Percentiles rank a stretch among this genome's conserved stretches.
Evolutionary conservation across 192 early-diverging fungal genomes (phyloP).

Genomic region (Obelidium mucronatum): DNA sequence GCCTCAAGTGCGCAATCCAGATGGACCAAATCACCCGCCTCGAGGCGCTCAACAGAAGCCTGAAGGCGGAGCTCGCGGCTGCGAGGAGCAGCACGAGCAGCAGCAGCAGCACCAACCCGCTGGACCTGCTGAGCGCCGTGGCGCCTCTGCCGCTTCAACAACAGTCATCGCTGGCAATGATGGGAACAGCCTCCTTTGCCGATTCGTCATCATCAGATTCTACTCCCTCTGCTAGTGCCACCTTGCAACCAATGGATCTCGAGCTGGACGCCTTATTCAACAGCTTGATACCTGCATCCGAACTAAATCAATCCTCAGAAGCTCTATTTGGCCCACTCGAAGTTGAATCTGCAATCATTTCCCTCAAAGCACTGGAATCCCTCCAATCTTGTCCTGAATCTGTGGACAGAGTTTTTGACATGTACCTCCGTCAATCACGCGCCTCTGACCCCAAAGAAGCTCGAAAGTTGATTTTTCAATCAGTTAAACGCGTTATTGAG

Average conservation of each 20-base stretch:
- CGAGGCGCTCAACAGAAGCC: not conserved
- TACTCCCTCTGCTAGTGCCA: too few relatives aligned
- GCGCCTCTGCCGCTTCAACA: too few relatives aligned
- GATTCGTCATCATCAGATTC: too few relatives aligned
- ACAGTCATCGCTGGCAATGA: too few relatives aligned
- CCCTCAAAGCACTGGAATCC: not conserved
- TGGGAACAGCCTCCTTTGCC: too few relatives aligned
- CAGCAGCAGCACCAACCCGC: too few relatives aligned
- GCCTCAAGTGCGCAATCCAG: not conserved
- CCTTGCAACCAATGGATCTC: too few relatives aligned
- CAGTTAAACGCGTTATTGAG: too few relatives aligned
- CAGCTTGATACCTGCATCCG: not conserved
- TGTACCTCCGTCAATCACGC: not conserved
- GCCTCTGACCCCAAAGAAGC: not conserved
- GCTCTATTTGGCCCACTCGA: constrained; percentile 4
- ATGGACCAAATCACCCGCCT: not conserved
- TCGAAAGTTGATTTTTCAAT: not conserved
- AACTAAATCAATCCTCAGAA: not conserved
- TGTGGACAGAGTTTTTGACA: constrained; percentile 4
- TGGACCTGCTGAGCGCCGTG: too few relatives aligned
- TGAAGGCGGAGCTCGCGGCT: too few relatives aligned
- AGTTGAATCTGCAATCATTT: not conserved
- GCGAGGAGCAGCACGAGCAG: too few relatives aligned
- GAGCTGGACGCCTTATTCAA: not conserved
- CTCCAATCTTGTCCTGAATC: not conserved